phyloP scores from a whole-genome alignment of 1,284 basidiomycete species.

The Anthracocystis walkeri region DNA sequence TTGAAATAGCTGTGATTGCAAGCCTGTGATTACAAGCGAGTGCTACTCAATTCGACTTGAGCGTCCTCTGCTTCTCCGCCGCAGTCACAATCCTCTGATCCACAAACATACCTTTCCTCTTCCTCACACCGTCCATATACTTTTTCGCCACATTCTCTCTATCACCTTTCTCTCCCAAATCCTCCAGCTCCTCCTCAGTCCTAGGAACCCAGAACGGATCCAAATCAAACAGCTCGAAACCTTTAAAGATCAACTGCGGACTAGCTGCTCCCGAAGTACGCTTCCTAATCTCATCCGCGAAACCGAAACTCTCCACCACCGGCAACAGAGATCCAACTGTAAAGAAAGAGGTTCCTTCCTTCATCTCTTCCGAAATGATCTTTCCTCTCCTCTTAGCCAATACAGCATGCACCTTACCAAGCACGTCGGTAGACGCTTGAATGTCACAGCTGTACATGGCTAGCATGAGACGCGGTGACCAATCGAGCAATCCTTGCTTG shows the following conservation, averaged over 20 bases:
- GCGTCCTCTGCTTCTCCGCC: conserved; percentile 68
- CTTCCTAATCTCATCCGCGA: conserved; percentile 96
- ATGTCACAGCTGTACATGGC: conserved; percentile 99
- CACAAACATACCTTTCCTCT: conserved; percentile 65
- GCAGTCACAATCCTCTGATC: conserved; percentile 62
- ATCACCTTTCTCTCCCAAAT: conserved; percentile 95
- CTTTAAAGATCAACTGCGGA: conserved; percentile 95
- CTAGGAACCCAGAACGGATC: conserved; percentile 99
- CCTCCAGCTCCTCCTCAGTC: conserved; percentile 96
- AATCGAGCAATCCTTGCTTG: conserved; percentile 88
- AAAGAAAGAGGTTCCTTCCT: conserved; percentile 96
- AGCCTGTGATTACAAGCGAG: background rate
- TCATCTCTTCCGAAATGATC: conserved; percentile 97
- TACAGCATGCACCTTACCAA: conserved; percentile 97
- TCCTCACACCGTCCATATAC: conserved; percentile 90
- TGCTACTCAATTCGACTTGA: conserved; percentile 61
- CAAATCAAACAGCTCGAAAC: conserved; percentile 72
- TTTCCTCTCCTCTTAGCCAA: conserved; percentile 88
- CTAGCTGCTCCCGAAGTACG: conserved; percentile 95
- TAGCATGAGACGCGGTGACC: conserved; percentile 95
- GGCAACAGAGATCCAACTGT: conserved; percentile 90
- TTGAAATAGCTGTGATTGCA: too few species aligned
- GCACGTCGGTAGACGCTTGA: conserved; percentile 94
- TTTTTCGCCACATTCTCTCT: conserved; percentile 90
- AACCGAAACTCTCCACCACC: conserved; percentile 96